These are phyloP conservation scores for Coemansia interrupta DNA, from an alignment of 192 early-diverging fungal genomes.

Conservation along the genomic window DNA sequence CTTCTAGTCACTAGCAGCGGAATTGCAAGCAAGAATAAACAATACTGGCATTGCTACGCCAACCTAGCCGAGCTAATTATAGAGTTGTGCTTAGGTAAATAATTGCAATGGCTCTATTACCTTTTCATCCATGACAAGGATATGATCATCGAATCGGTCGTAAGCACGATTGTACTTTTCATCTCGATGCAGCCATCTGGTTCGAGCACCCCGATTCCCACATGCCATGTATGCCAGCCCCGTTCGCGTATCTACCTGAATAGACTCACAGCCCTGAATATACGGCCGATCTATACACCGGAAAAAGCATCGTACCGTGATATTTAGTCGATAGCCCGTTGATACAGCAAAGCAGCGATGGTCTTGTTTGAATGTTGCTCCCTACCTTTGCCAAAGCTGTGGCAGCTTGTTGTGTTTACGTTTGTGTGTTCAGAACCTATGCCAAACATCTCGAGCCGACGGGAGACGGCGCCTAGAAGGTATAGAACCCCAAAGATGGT, in stretches of 20 bases:
- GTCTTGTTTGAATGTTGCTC: background rate
- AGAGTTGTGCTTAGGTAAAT: no score
- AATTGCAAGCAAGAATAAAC: background rate
- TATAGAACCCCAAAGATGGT: conserved; percentile 22
- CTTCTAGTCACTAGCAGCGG: no score
- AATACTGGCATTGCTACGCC: no score
- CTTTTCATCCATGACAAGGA: conserved; percentile 54
- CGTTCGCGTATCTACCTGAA: conserved; percentile 54
- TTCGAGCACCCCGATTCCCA: conserved; percentile 48
- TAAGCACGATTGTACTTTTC: conserved; percentile 10
- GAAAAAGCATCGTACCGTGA: background rate
- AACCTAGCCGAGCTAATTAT: no score
- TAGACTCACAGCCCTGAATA: conserved; percentile 59
- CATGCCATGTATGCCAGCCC: conserved; percentile 60
- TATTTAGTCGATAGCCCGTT: background rate
- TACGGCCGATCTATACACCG: conserved; percentile 30
- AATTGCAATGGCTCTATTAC: conserved; percentile 12
- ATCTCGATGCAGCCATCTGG: conserved; percentile 49
- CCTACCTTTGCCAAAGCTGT: conserved; percentile 46
- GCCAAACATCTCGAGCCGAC: conserved; percentile 35
- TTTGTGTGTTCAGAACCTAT: conserved; percentile 29
- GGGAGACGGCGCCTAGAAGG: conserved; percentile 14
- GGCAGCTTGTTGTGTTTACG: conserved; percentile 34
- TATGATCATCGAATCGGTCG: conserved; percentile 36
- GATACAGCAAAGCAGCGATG: background rate